Percentiles rank a stretch among this genome's conserved stretches.
Conservation (phyloP, 2,329 filamentous ascomycete genomes). For the Paraconiothyrium brasiliense region DNA sequence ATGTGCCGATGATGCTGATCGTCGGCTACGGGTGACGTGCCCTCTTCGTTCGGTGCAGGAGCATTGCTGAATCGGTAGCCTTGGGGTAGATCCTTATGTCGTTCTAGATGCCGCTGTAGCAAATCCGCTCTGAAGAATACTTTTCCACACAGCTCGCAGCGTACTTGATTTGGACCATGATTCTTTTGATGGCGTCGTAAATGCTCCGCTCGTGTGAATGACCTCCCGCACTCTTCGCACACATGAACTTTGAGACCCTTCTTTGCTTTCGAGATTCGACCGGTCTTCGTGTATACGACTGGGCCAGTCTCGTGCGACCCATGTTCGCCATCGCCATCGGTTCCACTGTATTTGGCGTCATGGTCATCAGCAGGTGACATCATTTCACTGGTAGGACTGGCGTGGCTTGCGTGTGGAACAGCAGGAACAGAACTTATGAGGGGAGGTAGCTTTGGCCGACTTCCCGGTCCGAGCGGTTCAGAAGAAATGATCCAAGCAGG, state of each 20-base stretch:
- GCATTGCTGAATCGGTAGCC: neutral
- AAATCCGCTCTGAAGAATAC: conserved; percentile 20
- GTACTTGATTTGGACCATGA: conserved; percentile 18
- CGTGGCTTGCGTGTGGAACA: conserved; percentile 5
- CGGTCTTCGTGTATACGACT: conserved; percentile 49
- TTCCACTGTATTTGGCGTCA: conserved; percentile 17
- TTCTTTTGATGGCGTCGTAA: conserved; percentile 35
- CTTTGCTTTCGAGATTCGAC: conserved; percentile 51
- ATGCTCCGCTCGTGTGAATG: conserved; percentile 53
- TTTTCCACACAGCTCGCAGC: conserved; percentile 21
- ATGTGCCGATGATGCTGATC: conserved; percentile 8
- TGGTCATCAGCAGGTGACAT: conserved; percentile 13
- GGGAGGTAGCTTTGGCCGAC: conserved; percentile 3
- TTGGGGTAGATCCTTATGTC: conserved; percentile 17
- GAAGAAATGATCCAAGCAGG: conserved; percentile 14
- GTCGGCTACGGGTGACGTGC: conserved; percentile 1
- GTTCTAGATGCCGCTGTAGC: conserved; percentile 19
- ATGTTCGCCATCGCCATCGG: conserved; percentile 14
- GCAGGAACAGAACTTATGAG: conserved; percentile 7
- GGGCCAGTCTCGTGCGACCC: conserved; percentile 16
- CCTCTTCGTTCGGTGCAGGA: neutral
- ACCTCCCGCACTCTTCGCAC: conserved; percentile 50
- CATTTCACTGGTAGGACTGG: neutral
- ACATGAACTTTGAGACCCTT: conserved; percentile 51
- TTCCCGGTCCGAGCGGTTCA: conserved; percentile 8